Percentiles rank a stretch among this genome's conserved stretches.
Evolutionary conservation across 2,329 filamentous ascomycete genomes (phyloP).

Genomic region (Botrytis medusae): DNA sequence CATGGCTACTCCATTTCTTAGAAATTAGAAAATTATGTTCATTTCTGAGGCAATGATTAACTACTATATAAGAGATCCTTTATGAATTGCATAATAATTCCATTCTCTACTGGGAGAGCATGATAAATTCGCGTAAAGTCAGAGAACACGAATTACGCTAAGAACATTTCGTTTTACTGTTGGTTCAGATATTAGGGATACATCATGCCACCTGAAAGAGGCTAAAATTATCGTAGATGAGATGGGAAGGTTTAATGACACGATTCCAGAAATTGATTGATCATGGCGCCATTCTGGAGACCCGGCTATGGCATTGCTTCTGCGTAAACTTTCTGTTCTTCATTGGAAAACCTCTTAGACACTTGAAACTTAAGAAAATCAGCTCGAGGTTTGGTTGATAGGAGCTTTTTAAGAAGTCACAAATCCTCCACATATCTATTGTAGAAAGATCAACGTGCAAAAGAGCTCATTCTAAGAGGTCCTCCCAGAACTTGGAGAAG

Average conservation of each 20-base stretch:
- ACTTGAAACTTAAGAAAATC: not conserved
- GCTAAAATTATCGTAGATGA: not conserved
- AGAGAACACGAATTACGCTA: not conserved
- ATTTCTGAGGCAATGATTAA: not conserved
- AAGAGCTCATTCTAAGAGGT: not conserved
- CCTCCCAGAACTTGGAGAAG: not conserved
- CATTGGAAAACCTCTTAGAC: not conserved
- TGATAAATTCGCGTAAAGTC: not conserved
- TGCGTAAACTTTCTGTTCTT: not conserved
- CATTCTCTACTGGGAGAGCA: not conserved
- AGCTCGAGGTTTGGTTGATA: not conserved
- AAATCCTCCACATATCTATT: not conserved
- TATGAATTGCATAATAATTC: not conserved
- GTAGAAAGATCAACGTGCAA: not conserved
- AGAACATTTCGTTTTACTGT: not conserved
- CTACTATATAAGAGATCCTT: not conserved
- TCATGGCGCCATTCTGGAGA: not conserved
- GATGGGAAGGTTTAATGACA: not conserved
- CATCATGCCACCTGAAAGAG: too few species aligned
- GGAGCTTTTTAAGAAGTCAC: not conserved
- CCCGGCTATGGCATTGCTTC: not conserved
- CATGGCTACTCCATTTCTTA: not conserved
- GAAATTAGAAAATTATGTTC: not conserved
- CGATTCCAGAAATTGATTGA: not conserved
- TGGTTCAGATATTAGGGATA: too few species aligned